A percentile compares a stretch with the other conserved stretches of the same genome.
These are phyloP conservation scores for Mucor irregularis DNA, from an alignment of 371 early-diverging fungal genomes.

Conservation along the genomic window DNA sequence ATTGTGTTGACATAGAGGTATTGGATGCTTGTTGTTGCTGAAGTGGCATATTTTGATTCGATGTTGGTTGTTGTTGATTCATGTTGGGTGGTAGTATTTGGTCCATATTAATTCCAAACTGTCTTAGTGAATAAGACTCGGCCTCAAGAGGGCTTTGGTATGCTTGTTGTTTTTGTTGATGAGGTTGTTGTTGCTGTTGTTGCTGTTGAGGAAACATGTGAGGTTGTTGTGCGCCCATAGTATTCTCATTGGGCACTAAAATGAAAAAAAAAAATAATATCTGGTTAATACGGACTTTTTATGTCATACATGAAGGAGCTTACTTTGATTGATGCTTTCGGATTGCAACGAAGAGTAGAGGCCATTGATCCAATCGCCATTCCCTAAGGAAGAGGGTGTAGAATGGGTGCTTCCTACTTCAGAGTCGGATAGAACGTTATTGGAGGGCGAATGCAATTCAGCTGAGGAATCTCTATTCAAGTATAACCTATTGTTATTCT, in stretches of 20 bases:
- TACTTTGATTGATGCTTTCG: slow-evolving; percentile 15
- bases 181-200: background rate
- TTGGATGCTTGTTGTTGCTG: background rate
- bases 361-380: slow-evolving; percentile 48
- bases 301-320: background rate
- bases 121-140: slow-evolving; percentile 35
- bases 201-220: background rate
- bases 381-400: slow-evolving; percentile 22
- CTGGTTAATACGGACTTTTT: background rate
- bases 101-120: slow-evolving; percentile 35
- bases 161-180: background rate
- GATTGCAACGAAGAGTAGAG: slow-evolving; percentile 30
- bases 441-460: slow-evolving; percentile 3
- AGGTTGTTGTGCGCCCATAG: background rate
- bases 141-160: background rate
- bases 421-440: slow-evolving; percentile 9
- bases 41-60: too few species aligned
- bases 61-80: too few species aligned
- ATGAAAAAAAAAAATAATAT: background rate
- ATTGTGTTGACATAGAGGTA: background rate
- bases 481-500: background rate
- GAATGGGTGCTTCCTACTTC: slow-evolving; percentile 26
- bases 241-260: background rate
- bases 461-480: background rate
- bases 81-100: too few species aligned